These are phyloP conservation scores for Plenodomus lindquistii DNA, from an alignment of 2,329 filamentous ascomycete genomes.

Conservation along the genomic window DNA sequence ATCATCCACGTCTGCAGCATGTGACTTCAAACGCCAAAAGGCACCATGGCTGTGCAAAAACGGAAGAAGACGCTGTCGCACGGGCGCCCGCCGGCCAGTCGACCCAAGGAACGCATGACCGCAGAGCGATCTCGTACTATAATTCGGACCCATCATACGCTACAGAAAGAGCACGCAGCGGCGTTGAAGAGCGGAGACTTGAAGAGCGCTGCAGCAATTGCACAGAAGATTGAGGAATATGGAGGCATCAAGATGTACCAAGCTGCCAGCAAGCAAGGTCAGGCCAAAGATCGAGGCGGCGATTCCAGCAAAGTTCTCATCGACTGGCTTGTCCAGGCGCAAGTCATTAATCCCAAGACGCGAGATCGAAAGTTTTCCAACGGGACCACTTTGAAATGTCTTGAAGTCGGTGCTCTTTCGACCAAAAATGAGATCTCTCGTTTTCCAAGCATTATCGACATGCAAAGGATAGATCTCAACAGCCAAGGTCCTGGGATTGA, in stretches of 20 bases:
- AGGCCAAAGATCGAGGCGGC: constrained; percentile 64
- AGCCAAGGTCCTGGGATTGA: constrained; percentile 80
- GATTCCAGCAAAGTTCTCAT: constrained; percentile 64
- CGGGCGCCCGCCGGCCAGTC: constrained; percentile 37
- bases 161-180: constrained; percentile 60
- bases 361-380: constrained; percentile 5
- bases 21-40: constrained; percentile 2
- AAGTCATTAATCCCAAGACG: constrained; percentile 21
- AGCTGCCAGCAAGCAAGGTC: constrained; percentile 64
- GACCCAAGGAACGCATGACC: constrained; percentile 50
- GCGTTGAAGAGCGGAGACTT: constrained; percentile 52
- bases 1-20: constrained; percentile 1
- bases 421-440: constrained; percentile 81
- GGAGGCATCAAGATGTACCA: constrained; percentile 66
- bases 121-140: constrained; percentile 61
- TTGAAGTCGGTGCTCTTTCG: constrained; percentile 89
- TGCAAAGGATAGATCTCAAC: constrained; percentile 86
- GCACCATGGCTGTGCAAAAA: constrained; percentile 38
- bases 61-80: constrained; percentile 39
- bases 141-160: constrained; percentile 63
- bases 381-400: constrained; percentile 59
- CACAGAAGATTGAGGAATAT: constrained; percentile 56
- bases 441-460: constrained; percentile 66
- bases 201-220: constrained; percentile 48
- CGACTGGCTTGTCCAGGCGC: constrained; percentile 56